phyloP scores from a whole-genome alignment of 108 stramenopile species.

The Skeletonema costatum region DNA sequence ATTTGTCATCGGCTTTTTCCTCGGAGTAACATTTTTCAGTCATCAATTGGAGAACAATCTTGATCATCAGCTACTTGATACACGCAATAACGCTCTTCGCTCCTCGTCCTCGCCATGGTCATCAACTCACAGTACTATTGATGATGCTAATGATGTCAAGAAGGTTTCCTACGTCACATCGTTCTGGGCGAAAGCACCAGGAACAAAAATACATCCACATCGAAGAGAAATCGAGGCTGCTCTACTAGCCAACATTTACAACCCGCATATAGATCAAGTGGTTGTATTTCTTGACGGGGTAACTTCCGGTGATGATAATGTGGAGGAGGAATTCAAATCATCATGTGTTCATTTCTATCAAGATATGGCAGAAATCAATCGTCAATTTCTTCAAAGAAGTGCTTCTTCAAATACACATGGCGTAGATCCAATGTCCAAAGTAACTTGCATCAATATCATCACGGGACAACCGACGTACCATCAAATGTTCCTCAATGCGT shows the following conservation, averaged over 20 bases:
- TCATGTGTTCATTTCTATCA: background rate
- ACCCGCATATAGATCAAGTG: background rate
- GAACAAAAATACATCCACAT: background rate
- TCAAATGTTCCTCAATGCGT: slow-evolving; percentile 2
- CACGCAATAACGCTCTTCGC: background rate
- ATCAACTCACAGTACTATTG: too few relatives aligned
- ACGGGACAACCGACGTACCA: background rate
- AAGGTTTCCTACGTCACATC: background rate
- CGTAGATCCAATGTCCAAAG: background rate
- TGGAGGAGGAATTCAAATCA: background rate
- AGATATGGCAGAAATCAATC: background rate
- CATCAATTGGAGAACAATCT: background rate
- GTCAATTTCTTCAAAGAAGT: background rate
- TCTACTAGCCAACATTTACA: background rate
- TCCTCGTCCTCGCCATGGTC: background rate
- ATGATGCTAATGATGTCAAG: background rate
- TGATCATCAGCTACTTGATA: background rate
- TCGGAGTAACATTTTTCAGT: background rate
- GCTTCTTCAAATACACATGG: background rate
- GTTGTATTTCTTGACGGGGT: slow-evolving; percentile 1
- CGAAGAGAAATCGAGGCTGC: background rate
- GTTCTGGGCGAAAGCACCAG: background rate
- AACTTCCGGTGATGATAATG: background rate
- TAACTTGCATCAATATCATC: background rate
- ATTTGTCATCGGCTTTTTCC: background rate